Percentiles rank a stretch among this genome's conserved stretches.
Evolutionary conservation across 192 early-diverging fungal genomes (phyloP).

Genomic region (Coemansia sp.): DNA sequence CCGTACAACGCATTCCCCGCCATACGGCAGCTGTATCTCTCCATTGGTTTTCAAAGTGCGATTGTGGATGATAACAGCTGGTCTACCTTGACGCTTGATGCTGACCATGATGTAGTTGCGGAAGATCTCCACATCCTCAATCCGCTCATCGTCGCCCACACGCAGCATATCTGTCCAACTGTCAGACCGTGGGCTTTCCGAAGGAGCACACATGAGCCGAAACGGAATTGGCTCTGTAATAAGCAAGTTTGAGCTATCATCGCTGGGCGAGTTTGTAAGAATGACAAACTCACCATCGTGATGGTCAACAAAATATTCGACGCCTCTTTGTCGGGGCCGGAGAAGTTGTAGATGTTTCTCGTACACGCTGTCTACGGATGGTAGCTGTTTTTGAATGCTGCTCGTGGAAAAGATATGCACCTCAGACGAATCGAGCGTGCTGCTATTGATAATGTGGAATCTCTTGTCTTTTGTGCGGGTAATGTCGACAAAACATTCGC

Average conservation of each 20-base stretch:
- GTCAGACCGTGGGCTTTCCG: constrained; percentile 27
- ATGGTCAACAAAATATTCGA: constrained; percentile 79
- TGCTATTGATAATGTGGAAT: constrained; percentile 69
- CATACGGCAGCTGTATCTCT: constrained; percentile 35
- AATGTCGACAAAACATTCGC: constrained; percentile 74
- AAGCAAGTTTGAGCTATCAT: constrained; percentile 16
- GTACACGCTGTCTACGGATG: neutral
- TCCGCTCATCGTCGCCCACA: constrained; percentile 60
- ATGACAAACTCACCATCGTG: constrained; percentile 56
- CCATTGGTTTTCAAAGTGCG: constrained; percentile 6
- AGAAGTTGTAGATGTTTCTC: constrained; percentile 42
- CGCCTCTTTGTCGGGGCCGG: constrained; percentile 55
- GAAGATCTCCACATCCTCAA: constrained; percentile 79
- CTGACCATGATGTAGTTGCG: constrained; percentile 39
- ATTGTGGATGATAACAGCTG: constrained; percentile 41
- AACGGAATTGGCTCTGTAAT: constrained; percentile 56
- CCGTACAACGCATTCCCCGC: constrained; percentile 54
- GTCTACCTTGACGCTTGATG: constrained; percentile 38
- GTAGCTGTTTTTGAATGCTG: neutral
- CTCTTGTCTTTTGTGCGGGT: constrained; percentile 69
- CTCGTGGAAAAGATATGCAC: constrained; percentile 55
- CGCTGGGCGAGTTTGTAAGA: constrained; percentile 41
- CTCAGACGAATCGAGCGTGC: constrained; percentile 70
- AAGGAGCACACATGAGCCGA: constrained; percentile 57
- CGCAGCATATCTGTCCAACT: constrained; percentile 63